Conservation (phyloP, 2,329 filamentous ascomycete genomes). For the Phialophora chinensis region DNA sequence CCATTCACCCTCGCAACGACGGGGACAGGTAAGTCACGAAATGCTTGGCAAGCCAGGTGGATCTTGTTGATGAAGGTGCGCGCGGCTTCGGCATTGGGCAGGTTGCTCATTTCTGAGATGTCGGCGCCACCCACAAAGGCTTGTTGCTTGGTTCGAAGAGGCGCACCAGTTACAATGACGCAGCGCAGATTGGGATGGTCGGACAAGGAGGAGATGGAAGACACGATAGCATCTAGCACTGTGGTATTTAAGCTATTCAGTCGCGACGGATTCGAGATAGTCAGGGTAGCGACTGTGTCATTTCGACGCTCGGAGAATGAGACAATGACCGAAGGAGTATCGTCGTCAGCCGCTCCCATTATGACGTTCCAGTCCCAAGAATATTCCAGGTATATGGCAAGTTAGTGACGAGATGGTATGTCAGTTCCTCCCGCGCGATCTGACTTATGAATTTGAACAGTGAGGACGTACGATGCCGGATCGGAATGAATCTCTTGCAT, state of each 20-base stretch:
- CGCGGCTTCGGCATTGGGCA: slow-evolving; percentile 41
- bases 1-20: slow-evolving; percentile 49
- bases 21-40: slow-evolving; percentile 47
- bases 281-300: slow-evolving; percentile 40
- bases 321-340: not conserved
- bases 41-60: slow-evolving; percentile 40
- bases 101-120: slow-evolving; percentile 34
- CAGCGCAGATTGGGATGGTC: slow-evolving; percentile 19
- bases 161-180: slow-evolving; percentile 30
- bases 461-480: not conserved
- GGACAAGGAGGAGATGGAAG: slow-evolving; percentile 34
- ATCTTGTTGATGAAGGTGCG: slow-evolving; percentile 23
- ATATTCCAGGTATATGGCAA: not conserved
- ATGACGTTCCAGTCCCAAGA: not conserved
- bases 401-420: not conserved
- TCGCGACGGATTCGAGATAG: slow-evolving; percentile 40
- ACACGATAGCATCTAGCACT: slow-evolving; percentile 5
- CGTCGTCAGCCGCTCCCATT: not conserved
- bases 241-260: slow-evolving; percentile 37
- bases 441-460: not conserved
- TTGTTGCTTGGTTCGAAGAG: not conserved
- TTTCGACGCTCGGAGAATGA: slow-evolving; percentile 14
- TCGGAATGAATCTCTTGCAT: not conserved
- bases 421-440: not conserved
- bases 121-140: slow-evolving; percentile 22